Evolutionary conservation across 495 filamentous ascomycete genomes (phyloP), one percentile per base, ranked within the genome.

Genomic region (Aspergillus conjunctus): DNA sequence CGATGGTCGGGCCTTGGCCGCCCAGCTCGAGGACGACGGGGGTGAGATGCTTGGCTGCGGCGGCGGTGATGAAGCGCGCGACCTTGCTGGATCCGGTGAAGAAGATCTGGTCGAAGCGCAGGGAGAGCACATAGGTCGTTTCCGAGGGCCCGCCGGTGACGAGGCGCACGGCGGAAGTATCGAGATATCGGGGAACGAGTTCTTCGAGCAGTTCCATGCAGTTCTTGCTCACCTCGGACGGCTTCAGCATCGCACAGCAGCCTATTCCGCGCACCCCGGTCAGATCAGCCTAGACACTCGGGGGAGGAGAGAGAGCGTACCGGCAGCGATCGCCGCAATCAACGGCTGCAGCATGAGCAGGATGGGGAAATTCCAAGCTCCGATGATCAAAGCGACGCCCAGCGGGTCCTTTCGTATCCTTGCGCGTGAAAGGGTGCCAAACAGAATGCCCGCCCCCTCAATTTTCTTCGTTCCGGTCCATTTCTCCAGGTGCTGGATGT

Each of bases 101-200:
- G 74, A 93, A 92, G 58, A 97, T 91, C 75, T 94, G 94, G 70
- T 92, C 90, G 86, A 89, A 97, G 66, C 91, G 92, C 65, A 88
- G 81, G 54, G 90, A 81, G 15, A 96, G 78, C n/a, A 96, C 75
- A 12, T 83, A 82, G 6, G 83, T 86, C 15, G 88, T 91, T 78
- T 94, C 90, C 11, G 85, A 77, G n/a, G 93, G 69, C 7, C 79
- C 85, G 53, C 92, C 93, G 67, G 91, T 90, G 54, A 95, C 80
- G 54, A 90, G 81, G n/a, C 79, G 76, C 63, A 90, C 91, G 39
- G 84, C 83, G 39, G 76, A 77, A 14, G 74, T 77, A 68, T 96
- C 93, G 34, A 96, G 77, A 46, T 81, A 85, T 22, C 83, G 75
- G 54, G 86, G 79, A 18, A 96, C 71, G 54, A 94, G 77, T 66